Conservation (phyloP, 1,284 basidiomycete genomes). For the Apiotrichum sp. region DNA sequence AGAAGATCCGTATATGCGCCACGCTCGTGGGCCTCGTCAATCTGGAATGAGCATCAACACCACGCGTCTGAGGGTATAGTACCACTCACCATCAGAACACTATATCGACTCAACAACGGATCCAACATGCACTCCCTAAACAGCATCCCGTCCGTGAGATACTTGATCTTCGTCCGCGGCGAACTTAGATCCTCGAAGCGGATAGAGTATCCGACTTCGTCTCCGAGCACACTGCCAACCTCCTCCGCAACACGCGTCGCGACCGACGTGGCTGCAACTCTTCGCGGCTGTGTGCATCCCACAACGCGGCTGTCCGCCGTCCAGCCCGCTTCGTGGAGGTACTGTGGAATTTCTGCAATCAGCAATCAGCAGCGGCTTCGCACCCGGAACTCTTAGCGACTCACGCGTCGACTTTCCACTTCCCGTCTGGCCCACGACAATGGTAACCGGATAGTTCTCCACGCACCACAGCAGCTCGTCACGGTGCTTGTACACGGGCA, state of each 20-base stretch:
- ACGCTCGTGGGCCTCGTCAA: slow-evolving; percentile 96
- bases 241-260: slow-evolving; percentile 84
- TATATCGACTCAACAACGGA: slow-evolving; percentile 80
- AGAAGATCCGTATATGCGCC: slow-evolving; percentile 91
- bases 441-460: slow-evolving; percentile 73
- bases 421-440: slow-evolving; percentile 89
- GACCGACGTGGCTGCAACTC: slow-evolving; percentile 92
- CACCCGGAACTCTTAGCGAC: slow-evolving; percentile 31
- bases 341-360: slow-evolving; percentile 80
- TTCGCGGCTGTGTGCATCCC: slow-evolving; percentile 86
- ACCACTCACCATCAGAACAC: slow-evolving; percentile 78
- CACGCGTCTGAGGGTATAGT: not conserved
- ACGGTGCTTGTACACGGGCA: slow-evolving; percentile 88
- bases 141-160: slow-evolving; percentile 97
- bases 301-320: slow-evolving; percentile 69
- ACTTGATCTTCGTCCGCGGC: slow-evolving; percentile 80
- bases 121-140: slow-evolving; percentile 90
- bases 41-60: slow-evolving; percentile 49
- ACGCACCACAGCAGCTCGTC: slow-evolving; percentile 73
- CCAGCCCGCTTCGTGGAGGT: slow-evolving; percentile 85
- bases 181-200: slow-evolving; percentile 90
- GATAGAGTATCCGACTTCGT: slow-evolving; percentile 96
- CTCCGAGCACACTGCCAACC: slow-evolving; percentile 77
- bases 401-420: slow-evolving; percentile 95
- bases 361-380: not conserved